phyloP scores from a whole-genome alignment of 139 green algal genomes.

The Astrephomene gubernaculifera region DNA sequence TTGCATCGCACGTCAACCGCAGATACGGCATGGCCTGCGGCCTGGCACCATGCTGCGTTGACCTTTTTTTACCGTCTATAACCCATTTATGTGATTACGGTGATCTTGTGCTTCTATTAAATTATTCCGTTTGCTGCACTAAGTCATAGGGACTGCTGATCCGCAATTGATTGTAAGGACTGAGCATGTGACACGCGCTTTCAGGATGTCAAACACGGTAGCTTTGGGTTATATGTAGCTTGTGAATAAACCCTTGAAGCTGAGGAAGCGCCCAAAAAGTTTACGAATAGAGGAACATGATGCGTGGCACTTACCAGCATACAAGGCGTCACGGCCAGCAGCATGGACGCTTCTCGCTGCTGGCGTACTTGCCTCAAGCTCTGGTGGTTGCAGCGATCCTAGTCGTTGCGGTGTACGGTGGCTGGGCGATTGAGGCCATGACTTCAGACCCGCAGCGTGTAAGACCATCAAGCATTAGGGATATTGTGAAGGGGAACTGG shows the following conservation, averaged over 20 bases:
- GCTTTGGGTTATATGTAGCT: too few relatives aligned
- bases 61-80: not conserved
- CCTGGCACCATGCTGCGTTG: not conserved
- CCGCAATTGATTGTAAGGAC: not conserved
- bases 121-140: not conserved
- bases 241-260: not conserved
- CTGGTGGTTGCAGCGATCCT: not conserved
- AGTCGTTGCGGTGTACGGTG: not conserved
- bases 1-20: too few relatives aligned
- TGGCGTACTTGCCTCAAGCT: not conserved
- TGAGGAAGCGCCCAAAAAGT: too few relatives aligned
- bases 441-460: not conserved
- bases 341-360: not conserved
- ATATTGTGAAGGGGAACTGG: not conserved
- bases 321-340: not conserved
- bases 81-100: not conserved
- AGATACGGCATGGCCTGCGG: too few relatives aligned
- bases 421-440: not conserved
- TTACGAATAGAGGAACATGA: not conserved
- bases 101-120: too few relatives aligned
- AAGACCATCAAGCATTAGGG: not conserved
- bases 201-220: not conserved
- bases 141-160: not conserved
- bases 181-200: not conserved
- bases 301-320: constrained; percentile 25